Conservation (phyloP, 1,284 basidiomycete genomes). For the Prillingera fragicola region DNA sequence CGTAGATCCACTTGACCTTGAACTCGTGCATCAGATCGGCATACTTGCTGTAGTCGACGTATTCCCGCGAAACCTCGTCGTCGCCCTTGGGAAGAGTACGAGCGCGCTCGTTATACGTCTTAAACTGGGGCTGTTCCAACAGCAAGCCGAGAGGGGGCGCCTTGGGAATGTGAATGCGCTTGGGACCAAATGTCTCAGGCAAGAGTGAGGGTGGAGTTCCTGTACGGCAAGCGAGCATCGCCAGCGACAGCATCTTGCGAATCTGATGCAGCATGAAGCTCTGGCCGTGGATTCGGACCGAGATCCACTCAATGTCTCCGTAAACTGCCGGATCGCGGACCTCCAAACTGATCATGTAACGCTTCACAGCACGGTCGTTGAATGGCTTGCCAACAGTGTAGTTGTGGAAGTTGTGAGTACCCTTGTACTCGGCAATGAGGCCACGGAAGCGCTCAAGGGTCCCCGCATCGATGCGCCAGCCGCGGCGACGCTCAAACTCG, state of each 20-base stretch:
- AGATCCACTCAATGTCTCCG: conserved; percentile 91
- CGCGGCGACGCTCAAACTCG: conserved; percentile 44
- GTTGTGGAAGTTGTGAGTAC: conserved; percentile 86
- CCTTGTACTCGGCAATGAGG: conserved; percentile 63
- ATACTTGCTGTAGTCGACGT: conserved; percentile 66
- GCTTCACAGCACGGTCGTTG: conserved; percentile 69
- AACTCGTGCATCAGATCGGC: conserved; percentile 65
- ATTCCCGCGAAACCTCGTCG: conserved; percentile 14
- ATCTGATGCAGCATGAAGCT: conserved; percentile 98
- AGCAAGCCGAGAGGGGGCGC: conserved; percentile 92
- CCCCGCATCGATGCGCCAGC: conserved; percentile 61
- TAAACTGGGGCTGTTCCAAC: conserved; percentile 82
- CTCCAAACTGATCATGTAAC: conserved; percentile 79
- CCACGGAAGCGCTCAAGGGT: conserved; percentile 58
- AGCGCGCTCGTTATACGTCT: conserved; percentile 54
- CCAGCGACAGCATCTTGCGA: conserved; percentile 91
- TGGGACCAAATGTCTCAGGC: conserved; percentile 57
- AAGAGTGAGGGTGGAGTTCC: conserved; percentile 67
- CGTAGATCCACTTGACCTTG: conserved; percentile 77
- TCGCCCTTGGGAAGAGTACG: conserved; percentile 10
- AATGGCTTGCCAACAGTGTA: conserved; percentile 88
- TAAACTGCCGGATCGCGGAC: conserved; percentile 75
- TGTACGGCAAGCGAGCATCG: conserved; percentile 73
- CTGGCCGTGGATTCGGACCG: conserved; percentile 89
- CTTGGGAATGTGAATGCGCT: conserved; percentile 84